phyloP scores from a whole-genome alignment of 768 basidiomycete genomes.

The Mycena venus region DNA sequence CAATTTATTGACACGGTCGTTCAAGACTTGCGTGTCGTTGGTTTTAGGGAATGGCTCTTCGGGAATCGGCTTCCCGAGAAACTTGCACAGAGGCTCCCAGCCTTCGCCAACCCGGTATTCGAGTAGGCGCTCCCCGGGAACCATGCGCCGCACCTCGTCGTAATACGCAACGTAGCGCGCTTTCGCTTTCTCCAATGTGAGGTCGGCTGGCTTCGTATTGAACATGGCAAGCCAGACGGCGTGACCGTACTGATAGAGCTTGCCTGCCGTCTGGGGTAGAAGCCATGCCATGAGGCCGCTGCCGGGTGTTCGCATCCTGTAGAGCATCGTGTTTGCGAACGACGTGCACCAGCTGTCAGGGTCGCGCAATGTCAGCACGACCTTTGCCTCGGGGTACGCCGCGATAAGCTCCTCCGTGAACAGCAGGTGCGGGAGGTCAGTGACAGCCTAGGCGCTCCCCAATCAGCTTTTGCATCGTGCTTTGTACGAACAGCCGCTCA shows the following conservation, averaged over 20 bases:
- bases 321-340: constrained; percentile 4
- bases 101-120: constrained; percentile 21
- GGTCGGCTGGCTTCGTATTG: not conserved
- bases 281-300: not conserved
- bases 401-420: constrained; percentile 19
- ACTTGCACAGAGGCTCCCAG: constrained; percentile 18
- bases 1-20: not conserved
- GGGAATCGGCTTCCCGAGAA: constrained; percentile 16
- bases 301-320: not conserved
- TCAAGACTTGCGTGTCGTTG: constrained; percentile 17
- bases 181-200: constrained; percentile 6
- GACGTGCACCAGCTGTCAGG: constrained; percentile 18
- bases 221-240: constrained; percentile 12
- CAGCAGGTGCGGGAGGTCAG: constrained; percentile 4
- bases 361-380: constrained; percentile 13
- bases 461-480: not conserved
- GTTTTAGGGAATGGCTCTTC: not conserved
- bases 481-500: not conserved
- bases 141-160: constrained; percentile 7
- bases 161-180: constrained; percentile 3
- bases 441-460: constrained; percentile 15
- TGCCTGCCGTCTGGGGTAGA: not conserved
- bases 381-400: constrained; percentile 20
- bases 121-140: constrained; percentile 16
- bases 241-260: not conserved